Conservation (phyloP, 805 yeast genomes). For the Lipomyces yamadae region DNA sequence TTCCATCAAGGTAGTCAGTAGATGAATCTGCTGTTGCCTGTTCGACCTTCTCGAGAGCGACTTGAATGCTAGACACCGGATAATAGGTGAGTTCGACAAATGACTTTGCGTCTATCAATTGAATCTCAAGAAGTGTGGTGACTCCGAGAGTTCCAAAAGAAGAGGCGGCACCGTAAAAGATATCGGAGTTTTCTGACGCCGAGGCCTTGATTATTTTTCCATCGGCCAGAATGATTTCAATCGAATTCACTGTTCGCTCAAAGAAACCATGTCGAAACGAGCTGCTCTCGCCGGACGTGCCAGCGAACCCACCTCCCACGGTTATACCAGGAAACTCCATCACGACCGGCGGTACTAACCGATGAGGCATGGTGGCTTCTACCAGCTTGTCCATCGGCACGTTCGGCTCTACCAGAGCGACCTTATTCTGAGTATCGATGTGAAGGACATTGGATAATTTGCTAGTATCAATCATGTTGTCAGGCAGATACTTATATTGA, state of each 20-base stretch:
- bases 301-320: constrained; percentile 14
- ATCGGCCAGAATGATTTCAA: constrained; percentile 12
- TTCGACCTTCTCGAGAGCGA: not conserved
- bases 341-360: constrained; percentile 9
- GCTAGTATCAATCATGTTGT: constrained; percentile 13
- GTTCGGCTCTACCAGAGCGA: constrained; percentile 13
- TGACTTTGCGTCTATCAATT: constrained; percentile 12
- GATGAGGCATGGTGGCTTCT: not conserved
- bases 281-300: constrained; percentile 13
- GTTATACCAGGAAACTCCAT: constrained; percentile 17
- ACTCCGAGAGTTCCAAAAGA: constrained; percentile 14
- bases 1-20: constrained; percentile 9
- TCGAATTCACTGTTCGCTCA: constrained; percentile 9
- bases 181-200: constrained; percentile 4
- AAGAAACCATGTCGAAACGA: constrained; percentile 8
- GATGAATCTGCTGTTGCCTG: constrained; percentile 11
- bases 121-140: constrained; percentile 10
- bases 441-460: not conserved
- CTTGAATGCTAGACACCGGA: constrained; percentile 5
- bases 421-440: not conserved
- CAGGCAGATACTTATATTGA: constrained; percentile 8
- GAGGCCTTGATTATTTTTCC: constrained; percentile 11
- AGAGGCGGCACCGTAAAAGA: constrained; percentile 12
- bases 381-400: constrained; percentile 14
- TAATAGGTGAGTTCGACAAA: constrained; percentile 8